Percentiles rank a stretch among this genome's conserved stretches.
Evolutionary conservation across 2,329 filamentous ascomycete species (phyloP).

Genomic region (Stachybotrys elegans): DNA sequence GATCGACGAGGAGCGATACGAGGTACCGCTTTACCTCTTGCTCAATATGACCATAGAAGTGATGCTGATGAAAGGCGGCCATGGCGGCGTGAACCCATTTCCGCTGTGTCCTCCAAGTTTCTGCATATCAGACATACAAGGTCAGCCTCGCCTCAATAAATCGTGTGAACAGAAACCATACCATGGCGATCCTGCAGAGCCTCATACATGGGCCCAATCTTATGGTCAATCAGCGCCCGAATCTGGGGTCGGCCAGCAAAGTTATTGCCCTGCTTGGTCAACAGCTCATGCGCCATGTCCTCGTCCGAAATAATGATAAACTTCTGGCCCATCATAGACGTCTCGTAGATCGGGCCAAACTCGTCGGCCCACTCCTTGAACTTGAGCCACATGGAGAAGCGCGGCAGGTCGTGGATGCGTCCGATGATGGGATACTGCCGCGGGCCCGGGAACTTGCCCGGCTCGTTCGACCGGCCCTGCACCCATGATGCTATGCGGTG

Average conservation of each 20-base stretch:
- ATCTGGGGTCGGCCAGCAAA: conserved; percentile 47
- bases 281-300: conserved; percentile 41
- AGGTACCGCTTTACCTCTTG: conserved; percentile 39
- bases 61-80: conserved; percentile 30
- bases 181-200: conserved; percentile 38
- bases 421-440: conserved; percentile 42
- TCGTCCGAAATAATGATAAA: conserved; percentile 43
- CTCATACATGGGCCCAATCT: conserved; percentile 41
- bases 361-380: conserved; percentile 42
- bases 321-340: conserved; percentile 30
- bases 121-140: conserved; percentile 19
- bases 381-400: conserved; percentile 44
- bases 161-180: conserved; percentile 1
- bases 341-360: conserved; percentile 39
- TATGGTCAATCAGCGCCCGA: conserved; percentile 42
- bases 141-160: too few species aligned
- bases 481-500: conserved; percentile 24
- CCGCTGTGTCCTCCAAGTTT: conserved; percentile 42
- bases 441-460: conserved; percentile 37
- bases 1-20: conserved; percentile 40
- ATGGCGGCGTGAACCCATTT: conserved; percentile 49
- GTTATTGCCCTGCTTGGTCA: conserved; percentile 44
- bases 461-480: not conserved
- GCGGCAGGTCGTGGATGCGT: conserved; percentile 42
- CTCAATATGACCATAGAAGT: conserved; percentile 46